phyloP scores from a whole-genome alignment of 805 yeast species.

The Wickerhamiella siamensis region DNA sequence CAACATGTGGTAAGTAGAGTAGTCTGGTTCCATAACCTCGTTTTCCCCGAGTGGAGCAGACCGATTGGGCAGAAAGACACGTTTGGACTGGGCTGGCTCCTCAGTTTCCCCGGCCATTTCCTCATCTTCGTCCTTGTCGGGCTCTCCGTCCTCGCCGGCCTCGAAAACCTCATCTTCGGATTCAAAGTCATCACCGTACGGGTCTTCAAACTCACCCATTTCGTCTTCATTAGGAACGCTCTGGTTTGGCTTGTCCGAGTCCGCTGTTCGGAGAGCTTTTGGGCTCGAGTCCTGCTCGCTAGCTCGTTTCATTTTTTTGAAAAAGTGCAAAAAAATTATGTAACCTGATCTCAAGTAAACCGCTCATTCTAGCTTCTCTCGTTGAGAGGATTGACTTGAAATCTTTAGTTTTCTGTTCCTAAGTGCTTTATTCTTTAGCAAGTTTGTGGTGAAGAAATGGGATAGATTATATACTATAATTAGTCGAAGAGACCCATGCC shows the following conservation, averaged over 20 bases:
- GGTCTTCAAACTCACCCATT: constrained; percentile 39
- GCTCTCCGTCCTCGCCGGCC: constrained; percentile 81
- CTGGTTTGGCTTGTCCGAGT: constrained; percentile 2
- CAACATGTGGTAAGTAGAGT: constrained; percentile 88
- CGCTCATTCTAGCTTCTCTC: neutral
- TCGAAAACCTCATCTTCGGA: constrained; percentile 63
- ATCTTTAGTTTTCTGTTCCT: too few species aligned
- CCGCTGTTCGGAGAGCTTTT: constrained; percentile 5
- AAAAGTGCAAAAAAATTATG: constrained; percentile 4
- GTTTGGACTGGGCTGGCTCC: constrained; percentile 28
- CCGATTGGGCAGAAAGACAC: constrained; percentile 71
- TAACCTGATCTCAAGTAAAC: neutral
- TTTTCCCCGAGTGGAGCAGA: constrained; percentile 87
- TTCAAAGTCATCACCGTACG: constrained; percentile 71
- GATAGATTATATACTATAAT: constrained; percentile 14
- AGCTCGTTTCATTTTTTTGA: constrained; percentile 12
- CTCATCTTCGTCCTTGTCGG: constrained; percentile 62
- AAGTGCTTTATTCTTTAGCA: neutral
- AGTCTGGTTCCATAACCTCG: constrained; percentile 93
- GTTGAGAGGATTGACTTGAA: too few species aligned
- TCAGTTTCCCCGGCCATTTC: constrained; percentile 24
- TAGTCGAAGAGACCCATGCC: constrained; percentile 98
- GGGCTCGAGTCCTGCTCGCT: constrained; percentile 9
- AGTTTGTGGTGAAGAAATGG: neutral
- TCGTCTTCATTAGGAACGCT: constrained; percentile 20